A percentile compares a stretch with the other conserved stretches of the same genome.
phyloP scores from a whole-genome alignment of 768 basidiomycete genomes.

The Pholiota microspora region DNA sequence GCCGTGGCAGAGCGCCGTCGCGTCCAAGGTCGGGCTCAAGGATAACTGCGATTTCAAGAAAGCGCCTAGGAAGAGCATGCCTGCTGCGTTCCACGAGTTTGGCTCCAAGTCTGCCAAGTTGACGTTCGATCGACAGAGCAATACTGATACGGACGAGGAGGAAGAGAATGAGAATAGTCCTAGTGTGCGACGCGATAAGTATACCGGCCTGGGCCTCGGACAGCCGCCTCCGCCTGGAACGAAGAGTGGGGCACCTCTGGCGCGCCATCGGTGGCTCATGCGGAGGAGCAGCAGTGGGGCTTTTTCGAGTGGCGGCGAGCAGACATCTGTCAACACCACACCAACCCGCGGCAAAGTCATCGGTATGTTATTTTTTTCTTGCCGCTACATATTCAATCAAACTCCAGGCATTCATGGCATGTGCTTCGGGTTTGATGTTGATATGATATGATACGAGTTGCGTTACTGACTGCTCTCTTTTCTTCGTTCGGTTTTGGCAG shows the following conservation, averaged over 20 bases:
- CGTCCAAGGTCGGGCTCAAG: slow-evolving; percentile 58
- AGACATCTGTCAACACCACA: slow-evolving; percentile 52
- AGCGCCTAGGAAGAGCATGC: slow-evolving; percentile 68
- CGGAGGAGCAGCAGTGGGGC: slow-evolving; percentile 80
- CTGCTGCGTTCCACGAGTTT: slow-evolving; percentile 61
- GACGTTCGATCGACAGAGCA: slow-evolving; percentile 35
- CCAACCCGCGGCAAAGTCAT: slow-evolving; percentile 59
- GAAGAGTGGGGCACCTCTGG: slow-evolving; percentile 24
- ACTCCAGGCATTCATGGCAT: not conserved
- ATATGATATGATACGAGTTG: slow-evolving; percentile 7
- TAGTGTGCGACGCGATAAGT: slow-evolving; percentile 51
- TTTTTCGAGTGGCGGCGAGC: slow-evolving; percentile 75
- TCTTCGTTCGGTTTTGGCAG: slow-evolving; percentile 29
- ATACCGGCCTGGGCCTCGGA: slow-evolving; percentile 66
- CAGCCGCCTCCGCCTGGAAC: slow-evolving; percentile 15
- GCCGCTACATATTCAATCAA: not conserved
- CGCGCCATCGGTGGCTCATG: slow-evolving; percentile 60
- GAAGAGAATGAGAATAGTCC: slow-evolving; percentile 71
- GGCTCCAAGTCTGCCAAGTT: slow-evolving; percentile 29
- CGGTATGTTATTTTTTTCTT: slow-evolving; percentile 31
- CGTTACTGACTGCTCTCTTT: slow-evolving; percentile 4
- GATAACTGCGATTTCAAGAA: slow-evolving; percentile 47
- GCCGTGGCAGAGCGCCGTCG: slow-evolving; percentile 81
- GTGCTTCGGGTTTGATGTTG: slow-evolving; percentile 9
- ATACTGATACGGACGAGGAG: slow-evolving; percentile 61